phyloP scores from a whole-genome alignment of 1,284 basidiomycete species.

The Apiotrichum mycotoxinovorans region DNA sequence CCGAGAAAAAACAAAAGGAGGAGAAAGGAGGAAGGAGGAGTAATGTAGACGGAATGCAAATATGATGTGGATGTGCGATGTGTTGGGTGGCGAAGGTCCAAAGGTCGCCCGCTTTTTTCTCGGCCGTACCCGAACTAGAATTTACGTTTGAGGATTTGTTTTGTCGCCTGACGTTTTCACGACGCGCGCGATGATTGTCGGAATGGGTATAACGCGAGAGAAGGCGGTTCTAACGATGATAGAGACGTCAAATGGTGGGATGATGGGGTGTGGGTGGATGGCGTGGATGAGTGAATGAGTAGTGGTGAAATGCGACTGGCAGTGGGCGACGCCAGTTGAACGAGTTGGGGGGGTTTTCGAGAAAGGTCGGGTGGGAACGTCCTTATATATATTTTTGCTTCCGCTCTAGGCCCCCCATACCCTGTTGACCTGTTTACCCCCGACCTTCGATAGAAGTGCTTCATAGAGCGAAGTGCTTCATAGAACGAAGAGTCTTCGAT shows the following conservation, averaged over 20 bases:
- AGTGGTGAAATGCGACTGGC: background rate
- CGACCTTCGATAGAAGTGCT: no score
- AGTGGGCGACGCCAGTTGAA: background rate
- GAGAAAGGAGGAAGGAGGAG: background rate
- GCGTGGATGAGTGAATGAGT: background rate
- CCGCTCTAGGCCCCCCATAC: no score
- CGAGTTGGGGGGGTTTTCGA: background rate
- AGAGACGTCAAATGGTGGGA: background rate
- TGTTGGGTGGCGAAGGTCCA: background rate
- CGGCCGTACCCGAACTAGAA: conserved; percentile 2
- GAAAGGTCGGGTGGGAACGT: background rate
- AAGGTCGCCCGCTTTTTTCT: background rate
- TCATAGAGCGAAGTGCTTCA: no score
- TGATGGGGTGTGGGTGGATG: background rate
- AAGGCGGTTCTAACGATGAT: no score
- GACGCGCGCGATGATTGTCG: background rate
- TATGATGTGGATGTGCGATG: background rate
- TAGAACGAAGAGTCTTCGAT: no score
- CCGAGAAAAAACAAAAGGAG: no score
- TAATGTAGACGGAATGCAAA: background rate
- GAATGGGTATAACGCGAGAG: background rate
- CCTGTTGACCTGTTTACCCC: no score
- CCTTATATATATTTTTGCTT: background rate
- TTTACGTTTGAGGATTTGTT: background rate
- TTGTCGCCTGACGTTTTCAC: background rate